Base-by-base conservation (phyloP, 345 rosid species). In the Brassica incana region DNA sequence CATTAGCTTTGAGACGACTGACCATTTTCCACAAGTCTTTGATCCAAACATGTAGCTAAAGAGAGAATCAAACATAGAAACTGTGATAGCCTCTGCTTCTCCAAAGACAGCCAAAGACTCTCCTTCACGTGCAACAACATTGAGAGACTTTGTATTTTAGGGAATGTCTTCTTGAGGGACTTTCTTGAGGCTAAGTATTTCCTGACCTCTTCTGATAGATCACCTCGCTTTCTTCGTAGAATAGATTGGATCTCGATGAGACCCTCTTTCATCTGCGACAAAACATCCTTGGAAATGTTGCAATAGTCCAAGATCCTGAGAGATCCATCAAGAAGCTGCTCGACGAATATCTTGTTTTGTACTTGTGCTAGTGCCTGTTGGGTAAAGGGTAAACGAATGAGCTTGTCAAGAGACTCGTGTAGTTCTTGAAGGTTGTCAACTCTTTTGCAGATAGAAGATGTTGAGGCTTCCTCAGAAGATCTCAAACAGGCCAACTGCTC, bases 281-380 rank as follows among this genome's bases (percentile, higher is more conserved):
- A 65, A 36, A 65, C 82, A 77, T 80, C 86, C 56, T 75, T 77
- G 18, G 80, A 38, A 20, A 71, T 58, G 64, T 66, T 72, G 48
- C 84, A 80, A n/a, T 75, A 45, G 6, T 79, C 84, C 63, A 80
- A 67, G 71, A 84, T 64, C 63, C 50, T 36, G 4, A 82, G 81
- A 25, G 87, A 78, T 16, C 78, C 81, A 33, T 82, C 78, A 68
- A 85, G 68, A 32, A 76, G 52, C 63, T 78, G 85, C 9, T 80
- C 77, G 3, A 68, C 81, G 10, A 0, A 45, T 30, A 36, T 60
- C 71, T 30, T 70, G 5, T 61, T 10, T 1, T 79, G 58, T 38
- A 75, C 83, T 33, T 86, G 82, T 45, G 72, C 6, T 3, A 85
- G 74, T 20, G 62, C 63, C 23, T 62, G 64, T 59, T 71, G 82